Conservation (phyloP, 441 rosid species). For the Pelargonium australe region DNA sequence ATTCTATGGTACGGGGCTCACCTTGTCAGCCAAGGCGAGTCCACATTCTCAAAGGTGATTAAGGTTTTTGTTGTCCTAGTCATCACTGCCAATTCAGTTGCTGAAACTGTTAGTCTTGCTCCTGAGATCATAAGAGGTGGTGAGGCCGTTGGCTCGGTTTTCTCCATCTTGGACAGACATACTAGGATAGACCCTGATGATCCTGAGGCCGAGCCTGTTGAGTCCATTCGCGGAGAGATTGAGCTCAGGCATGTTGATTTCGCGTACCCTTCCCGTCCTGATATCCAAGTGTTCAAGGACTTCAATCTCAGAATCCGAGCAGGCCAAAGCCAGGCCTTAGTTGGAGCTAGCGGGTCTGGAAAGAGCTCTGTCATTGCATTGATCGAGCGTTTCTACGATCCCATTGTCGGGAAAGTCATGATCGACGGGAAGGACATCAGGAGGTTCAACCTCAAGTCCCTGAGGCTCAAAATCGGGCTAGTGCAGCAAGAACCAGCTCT, state of each 20-base stretch:
- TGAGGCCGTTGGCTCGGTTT: constrained; percentile 54
- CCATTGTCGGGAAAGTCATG: constrained; percentile 57
- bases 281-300: constrained; percentile 49
- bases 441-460: constrained; percentile 50
- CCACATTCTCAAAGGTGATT: constrained; percentile 35
- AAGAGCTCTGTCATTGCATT: constrained; percentile 63
- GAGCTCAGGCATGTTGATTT: constrained; percentile 49
- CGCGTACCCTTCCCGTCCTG: constrained; percentile 53
- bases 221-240: constrained; percentile 41
- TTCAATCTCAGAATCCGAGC: constrained; percentile 45
- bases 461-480: constrained; percentile 70
- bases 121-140: constrained; percentile 52
- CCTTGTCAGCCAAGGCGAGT: constrained; percentile 73
- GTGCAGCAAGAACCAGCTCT: constrained; percentile 73
- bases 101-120: constrained; percentile 51
- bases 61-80: constrained; percentile 68
- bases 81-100: constrained; percentile 47
- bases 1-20: constrained; percentile 97
- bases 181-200: constrained; percentile 46
- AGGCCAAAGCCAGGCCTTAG: constrained; percentile 78
- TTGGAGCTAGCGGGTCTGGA: constrained; percentile 84
- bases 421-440: constrained; percentile 61
- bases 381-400: constrained; percentile 76
- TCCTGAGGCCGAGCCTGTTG: constrained; percentile 45
- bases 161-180: constrained; percentile 47